Evolutionary conservation across 345 rosid species (phyloP).

Genomic region (Acer negundo): DNA sequence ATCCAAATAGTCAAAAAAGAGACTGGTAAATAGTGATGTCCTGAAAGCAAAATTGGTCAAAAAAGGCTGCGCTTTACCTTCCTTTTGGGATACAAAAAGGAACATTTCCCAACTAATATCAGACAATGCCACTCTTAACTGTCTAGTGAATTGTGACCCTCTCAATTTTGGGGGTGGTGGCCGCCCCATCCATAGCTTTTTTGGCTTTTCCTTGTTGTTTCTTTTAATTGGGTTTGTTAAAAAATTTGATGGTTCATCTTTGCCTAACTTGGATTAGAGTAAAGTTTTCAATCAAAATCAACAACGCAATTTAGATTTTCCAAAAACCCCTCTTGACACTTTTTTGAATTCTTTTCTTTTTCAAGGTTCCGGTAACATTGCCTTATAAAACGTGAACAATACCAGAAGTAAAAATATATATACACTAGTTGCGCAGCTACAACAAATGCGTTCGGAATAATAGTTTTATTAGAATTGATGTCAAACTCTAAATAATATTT

Average conservation of each 20-base stretch:
- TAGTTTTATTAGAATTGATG: not conserved
- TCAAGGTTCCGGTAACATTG: not conserved
- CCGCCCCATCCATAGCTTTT: constrained; percentile 4
- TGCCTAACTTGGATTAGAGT: constrained; percentile 11
- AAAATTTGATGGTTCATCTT: not conserved
- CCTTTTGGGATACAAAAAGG: constrained; percentile 13
- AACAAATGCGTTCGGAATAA: not conserved
- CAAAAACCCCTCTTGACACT: not conserved
- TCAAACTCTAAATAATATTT: not conserved
- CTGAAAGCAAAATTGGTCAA: constrained; percentile 23
- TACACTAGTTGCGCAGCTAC: no score
- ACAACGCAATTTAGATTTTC: not conserved
- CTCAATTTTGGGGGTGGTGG: constrained; percentile 3
- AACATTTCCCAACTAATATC: constrained; percentile 20
- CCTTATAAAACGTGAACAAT: not conserved
- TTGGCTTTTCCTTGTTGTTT: not conserved
- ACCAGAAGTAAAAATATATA: not conserved
- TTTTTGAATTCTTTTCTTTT: not conserved
- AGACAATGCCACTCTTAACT: constrained; percentile 2
- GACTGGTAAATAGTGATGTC: not conserved
- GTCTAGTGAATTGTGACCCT: not conserved
- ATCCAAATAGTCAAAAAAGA: constrained; percentile 17
- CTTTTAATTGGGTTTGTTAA: constrained; percentile 10
- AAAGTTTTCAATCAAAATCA: not conserved
- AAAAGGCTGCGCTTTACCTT: constrained; percentile 30